Percentiles rank a stretch among this genome's conserved stretches.
Evolutionary conservation across 345 rosid genomes (phyloP).

Genomic region (Populus simonii): DNA sequence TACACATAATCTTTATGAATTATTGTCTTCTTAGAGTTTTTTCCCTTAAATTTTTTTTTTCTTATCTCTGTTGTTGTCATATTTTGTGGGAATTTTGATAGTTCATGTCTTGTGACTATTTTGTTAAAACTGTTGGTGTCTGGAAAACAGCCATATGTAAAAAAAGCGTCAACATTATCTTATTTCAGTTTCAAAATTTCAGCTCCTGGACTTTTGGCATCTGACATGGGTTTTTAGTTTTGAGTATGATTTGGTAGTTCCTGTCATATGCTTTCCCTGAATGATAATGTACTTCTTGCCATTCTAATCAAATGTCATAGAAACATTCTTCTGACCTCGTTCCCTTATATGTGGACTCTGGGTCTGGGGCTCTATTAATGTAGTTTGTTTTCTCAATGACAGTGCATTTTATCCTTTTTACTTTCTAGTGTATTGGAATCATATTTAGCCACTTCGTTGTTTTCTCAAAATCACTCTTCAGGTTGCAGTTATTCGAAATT

Average conservation of each 20-base stretch:
- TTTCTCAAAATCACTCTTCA: conserved; percentile 27
- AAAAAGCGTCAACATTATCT: background rate
- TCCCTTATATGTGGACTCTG: background rate
- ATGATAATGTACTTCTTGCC: background rate
- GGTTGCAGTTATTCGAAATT: conserved; percentile 80
- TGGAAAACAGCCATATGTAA: background rate
- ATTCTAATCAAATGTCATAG: background rate
- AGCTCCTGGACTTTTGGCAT: background rate
- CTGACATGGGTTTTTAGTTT: background rate
- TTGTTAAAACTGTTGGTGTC: background rate
- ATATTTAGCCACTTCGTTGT: conserved; percentile 6
- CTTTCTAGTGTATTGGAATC: background rate
- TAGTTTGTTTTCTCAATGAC: background rate
- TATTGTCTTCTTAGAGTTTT: background rate
- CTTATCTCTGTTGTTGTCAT: background rate
- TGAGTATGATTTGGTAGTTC: background rate
- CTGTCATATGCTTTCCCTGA: background rate
- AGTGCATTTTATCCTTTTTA: background rate
- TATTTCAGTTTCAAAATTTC: background rate
- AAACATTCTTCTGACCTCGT: background rate
- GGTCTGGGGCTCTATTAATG: conserved; percentile 2
- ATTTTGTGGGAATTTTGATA: background rate
- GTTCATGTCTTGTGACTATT: background rate
- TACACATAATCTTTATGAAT: background rate
- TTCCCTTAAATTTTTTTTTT: background rate